These are phyloP conservation scores for Xerocomellus intermedius DNA, from an alignment of 768 basidiomycete species.

Conservation along the genomic window DNA sequence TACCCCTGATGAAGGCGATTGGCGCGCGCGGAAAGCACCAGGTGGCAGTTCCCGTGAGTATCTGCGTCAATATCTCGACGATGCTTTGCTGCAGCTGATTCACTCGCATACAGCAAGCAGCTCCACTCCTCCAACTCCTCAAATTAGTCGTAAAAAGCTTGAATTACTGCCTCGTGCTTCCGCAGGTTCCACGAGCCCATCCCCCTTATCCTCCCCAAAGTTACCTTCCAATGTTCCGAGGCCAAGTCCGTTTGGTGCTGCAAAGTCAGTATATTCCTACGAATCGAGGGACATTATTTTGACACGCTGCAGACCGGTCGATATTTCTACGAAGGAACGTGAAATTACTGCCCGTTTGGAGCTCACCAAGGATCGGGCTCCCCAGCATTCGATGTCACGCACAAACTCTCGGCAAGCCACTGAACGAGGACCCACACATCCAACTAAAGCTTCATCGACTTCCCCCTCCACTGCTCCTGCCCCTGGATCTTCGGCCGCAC, in stretches of 20 bases:
- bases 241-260: slow-evolving; percentile 85
- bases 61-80: slow-evolving; percentile 20
- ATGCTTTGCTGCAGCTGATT: slow-evolving; percentile 13
- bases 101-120: slow-evolving; percentile 46
- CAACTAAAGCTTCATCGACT: slow-evolving; percentile 33
- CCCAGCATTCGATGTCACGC: slow-evolving; percentile 44
- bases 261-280: slow-evolving; percentile 51
- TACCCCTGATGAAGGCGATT: slow-evolving; percentile 61
- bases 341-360: slow-evolving; percentile 68
- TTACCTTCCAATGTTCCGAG: slow-evolving; percentile 50
- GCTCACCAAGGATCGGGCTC: slow-evolving; percentile 34
- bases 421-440: slow-evolving; percentile 41
- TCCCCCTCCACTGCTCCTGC: slow-evolving; percentile 12
- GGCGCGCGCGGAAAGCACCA: slow-evolving; percentile 56
- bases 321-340: slow-evolving; percentile 73
- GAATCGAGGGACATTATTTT: slow-evolving; percentile 1
- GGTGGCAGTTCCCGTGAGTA: slow-evolving; percentile 64
- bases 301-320: slow-evolving; percentile 66
- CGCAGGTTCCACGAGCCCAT: slow-evolving; percentile 61
- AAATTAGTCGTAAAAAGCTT: slow-evolving; percentile 74
- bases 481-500: slow-evolving; percentile 27
- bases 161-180: slow-evolving; percentile 82
- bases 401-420: slow-evolving; percentile 48
- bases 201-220: slow-evolving; percentile 79
- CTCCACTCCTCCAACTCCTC: slow-evolving; percentile 82